Base-by-base conservation (phyloP, 768 basidiomycete species). In the Imleria badia region DNA sequence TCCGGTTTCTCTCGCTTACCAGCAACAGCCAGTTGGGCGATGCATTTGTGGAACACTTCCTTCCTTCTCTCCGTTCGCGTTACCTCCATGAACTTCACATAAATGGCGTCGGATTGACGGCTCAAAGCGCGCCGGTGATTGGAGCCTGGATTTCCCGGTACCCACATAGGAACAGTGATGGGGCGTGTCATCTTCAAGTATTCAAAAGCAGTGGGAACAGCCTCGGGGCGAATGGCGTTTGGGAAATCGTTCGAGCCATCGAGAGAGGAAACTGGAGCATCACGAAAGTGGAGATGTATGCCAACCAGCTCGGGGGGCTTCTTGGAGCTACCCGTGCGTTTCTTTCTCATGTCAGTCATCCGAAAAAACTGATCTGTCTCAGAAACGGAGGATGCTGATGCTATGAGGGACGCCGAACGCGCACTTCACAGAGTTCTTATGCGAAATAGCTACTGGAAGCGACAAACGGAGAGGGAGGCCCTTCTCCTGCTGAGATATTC, bases 131-230 rank as follows among this genome's bases (percentile, higher is more conserved):
- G 0, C 71, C 78, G 0, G 60, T 62, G 50, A 75, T 88, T 54
- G 61, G 75, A 17, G 66, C 72, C 11, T 88, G 79, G 67, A 69
- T 88, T 17, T 73, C 79, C 13, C 80, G 81, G 5, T 45, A 50
- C n/a, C 45, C 44, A 11, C 46, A 50, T 5, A 42, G 59, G 31
- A 56, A 47, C 29, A 42, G 39, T 26, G 54, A 45, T 15, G 61
- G 67, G 31, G 44, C 7, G 17, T 83, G 82, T 52, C 70, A 71
- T 15, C 72, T 87, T 17, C 71, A 75, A 45, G 73, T 68, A 2
- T 71, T 87, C 42, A 79, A 77, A 58, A 75, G 79, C 53, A 86
- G 78, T 64, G 81, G 79, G n/a, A 88, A 88, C 57, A 67, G 66
- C 17, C 72, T 88, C 1, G 82, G 81, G 6, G 67, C 73, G 31